phyloP scores from a whole-genome alignment of 305 asterid species.

The Solanum hybrid region DNA sequence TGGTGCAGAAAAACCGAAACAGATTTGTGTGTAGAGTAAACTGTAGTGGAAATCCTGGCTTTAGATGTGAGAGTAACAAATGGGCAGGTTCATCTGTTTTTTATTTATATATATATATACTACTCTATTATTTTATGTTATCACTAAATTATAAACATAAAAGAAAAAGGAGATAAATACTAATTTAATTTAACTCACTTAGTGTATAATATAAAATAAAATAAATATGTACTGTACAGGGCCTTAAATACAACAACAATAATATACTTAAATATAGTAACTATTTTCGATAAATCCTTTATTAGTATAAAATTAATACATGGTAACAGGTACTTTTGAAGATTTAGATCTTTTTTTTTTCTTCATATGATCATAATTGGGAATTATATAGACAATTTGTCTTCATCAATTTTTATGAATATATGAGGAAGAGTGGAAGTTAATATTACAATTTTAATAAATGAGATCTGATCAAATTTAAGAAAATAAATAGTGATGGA shows the following conservation, averaged over 20 bases:
- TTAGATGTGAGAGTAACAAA: neutral
- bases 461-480: neutral
- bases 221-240: neutral
- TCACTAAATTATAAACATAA: neutral
- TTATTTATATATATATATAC: neutral
- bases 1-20: neutral
- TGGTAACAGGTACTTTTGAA: neutral
- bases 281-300: neutral
- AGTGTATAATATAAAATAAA: too few relatives aligned
- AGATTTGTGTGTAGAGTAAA: neutral
- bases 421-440: neutral
- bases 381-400: neutral
- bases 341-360: neutral
- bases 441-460: neutral
- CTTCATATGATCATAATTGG: neutral
- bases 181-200: too few relatives aligned
- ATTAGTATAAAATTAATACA: neutral
- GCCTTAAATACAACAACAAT: neutral
- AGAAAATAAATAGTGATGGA: neutral
- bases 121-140: neutral
- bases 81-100: neutral
- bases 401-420: too few relatives aligned
- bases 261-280: neutral
- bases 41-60: neutral
- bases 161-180: neutral